Percentiles rank a stretch among this genome's conserved stretches.
Conservation (phyloP, 164 flowering plant genomes). For the Litsea cubeba region DNA sequence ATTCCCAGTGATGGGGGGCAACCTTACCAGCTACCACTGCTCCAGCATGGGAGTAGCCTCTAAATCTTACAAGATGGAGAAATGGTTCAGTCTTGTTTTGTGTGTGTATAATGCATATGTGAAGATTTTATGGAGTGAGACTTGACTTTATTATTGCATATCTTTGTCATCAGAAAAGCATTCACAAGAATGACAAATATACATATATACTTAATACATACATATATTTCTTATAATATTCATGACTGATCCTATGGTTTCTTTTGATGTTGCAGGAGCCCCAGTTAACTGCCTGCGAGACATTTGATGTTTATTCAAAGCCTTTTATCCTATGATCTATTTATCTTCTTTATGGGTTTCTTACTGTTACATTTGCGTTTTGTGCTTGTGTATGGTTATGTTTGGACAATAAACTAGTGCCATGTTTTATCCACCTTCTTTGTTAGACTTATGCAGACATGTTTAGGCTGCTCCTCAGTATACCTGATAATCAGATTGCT, state of each 20-base stretch:
- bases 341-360: not conserved
- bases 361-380: not conserved
- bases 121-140: not conserved
- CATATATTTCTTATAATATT: too few relatives aligned
- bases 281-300: slow-evolving; percentile 54
- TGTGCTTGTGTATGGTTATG: not conserved
- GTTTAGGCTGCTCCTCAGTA: too few relatives aligned
- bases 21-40: too few relatives aligned
- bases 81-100: too few relatives aligned
- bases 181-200: not conserved
- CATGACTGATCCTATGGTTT: not conserved
- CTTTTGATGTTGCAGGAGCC: slow-evolving; percentile 53
- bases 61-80: too few relatives aligned
- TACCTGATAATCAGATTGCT: too few relatives aligned
- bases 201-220: too few relatives aligned
- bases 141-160: not conserved
- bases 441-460: not conserved
- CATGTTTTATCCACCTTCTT: not conserved
- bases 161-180: not conserved
- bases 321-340: slow-evolving; percentile 55
- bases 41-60: too few relatives aligned
- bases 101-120: not conserved
- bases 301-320: slow-evolving; percentile 72
- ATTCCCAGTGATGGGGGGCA: too few relatives aligned
- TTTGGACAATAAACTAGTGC: not conserved